Evolutionary conservation across 1,284 basidiomycete species (phyloP).

Genomic region (Macrocybe sp.): DNA sequence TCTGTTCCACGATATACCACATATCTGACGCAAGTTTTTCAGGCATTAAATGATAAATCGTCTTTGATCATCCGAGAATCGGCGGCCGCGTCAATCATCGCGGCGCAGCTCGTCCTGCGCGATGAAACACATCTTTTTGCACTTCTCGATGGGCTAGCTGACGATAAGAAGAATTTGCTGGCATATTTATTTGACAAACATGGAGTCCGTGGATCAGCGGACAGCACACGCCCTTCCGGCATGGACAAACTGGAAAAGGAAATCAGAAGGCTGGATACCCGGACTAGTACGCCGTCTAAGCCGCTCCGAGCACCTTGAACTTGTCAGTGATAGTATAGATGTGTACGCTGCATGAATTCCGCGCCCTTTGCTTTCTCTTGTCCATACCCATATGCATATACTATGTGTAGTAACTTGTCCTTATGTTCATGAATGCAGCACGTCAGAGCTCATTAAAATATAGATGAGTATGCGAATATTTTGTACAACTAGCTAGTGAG

Average conservation of each 20-base stretch:
- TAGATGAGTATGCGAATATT: no score
- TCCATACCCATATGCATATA: no score
- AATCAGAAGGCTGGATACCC: constrained; percentile 68
- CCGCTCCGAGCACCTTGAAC: neutral
- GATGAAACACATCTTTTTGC: constrained; percentile 78
- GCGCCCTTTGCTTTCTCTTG: no score
- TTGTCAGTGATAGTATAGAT: no score
- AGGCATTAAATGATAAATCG: constrained; percentile 69
- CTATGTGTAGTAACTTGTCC: no score
- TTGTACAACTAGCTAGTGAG: no score
- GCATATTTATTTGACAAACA: constrained; percentile 85
- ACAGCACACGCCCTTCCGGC: constrained; percentile 32
- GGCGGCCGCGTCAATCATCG: constrained; percentile 74
- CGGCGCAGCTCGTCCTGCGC: constrained; percentile 71
- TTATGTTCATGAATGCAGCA: neutral
- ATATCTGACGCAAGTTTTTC: neutral
- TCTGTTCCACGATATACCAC: neutral
- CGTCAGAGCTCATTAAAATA: no score
- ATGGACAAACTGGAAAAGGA: constrained; percentile 70
- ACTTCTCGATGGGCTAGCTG: constrained; percentile 71
- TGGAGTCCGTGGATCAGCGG: constrained; percentile 47
- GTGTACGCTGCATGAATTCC: no score
- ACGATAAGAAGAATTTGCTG: constrained; percentile 82
- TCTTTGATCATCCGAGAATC: constrained; percentile 77
- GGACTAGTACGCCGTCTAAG: constrained; percentile 61